A percentile compares a stretch with the other conserved stretches of the same genome.
Evolutionary conservation across 768 basidiomycete genomes (phyloP).

Genomic region (Leucocoprinus leucothites): DNA sequence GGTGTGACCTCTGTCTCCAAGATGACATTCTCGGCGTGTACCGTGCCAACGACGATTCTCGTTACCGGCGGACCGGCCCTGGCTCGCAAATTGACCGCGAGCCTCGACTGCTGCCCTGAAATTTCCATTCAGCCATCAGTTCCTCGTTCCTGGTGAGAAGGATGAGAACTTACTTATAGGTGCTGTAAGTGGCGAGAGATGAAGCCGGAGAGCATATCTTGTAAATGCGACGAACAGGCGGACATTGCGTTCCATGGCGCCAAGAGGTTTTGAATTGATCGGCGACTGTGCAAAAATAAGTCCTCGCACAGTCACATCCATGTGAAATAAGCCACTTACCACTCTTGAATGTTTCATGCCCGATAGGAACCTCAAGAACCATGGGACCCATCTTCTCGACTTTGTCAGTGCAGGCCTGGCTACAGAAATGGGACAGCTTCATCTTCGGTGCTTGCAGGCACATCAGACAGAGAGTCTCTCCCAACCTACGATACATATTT

Average conservation of each 20-base stretch:
- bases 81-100: slow-evolving; percentile 52
- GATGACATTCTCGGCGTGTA: slow-evolving; percentile 58
- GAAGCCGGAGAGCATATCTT: slow-evolving; percentile 54
- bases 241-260: slow-evolving; percentile 57
- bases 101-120: slow-evolving; percentile 54
- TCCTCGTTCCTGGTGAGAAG: not conserved
- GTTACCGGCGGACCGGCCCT: slow-evolving; percentile 60
- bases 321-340: slow-evolving; percentile 36
- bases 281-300: slow-evolving; percentile 34
- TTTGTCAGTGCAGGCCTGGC: slow-evolving; percentile 49
- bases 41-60: slow-evolving; percentile 79
- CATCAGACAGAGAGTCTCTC: slow-evolving; percentile 53
- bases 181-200: slow-evolving; percentile 52
- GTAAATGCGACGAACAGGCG: slow-evolving; percentile 58
- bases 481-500: slow-evolving; percentile 27
- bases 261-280: slow-evolving; percentile 71
- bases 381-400: slow-evolving; percentile 53
- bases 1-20: slow-evolving; percentile 60
- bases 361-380: slow-evolving; percentile 56
- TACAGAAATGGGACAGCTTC: slow-evolving; percentile 60
- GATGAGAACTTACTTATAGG: slow-evolving; percentile 52
- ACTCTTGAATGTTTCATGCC: slow-evolving; percentile 62
- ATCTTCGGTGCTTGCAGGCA: slow-evolving; percentile 57
- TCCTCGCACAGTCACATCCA: too few species aligned
- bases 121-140: not conserved